Evolutionary conservation across 2,329 filamentous ascomycete species (phyloP), one percentile per base, ranked within the genome.

Genomic region (Aureobasidium sp.): DNA sequence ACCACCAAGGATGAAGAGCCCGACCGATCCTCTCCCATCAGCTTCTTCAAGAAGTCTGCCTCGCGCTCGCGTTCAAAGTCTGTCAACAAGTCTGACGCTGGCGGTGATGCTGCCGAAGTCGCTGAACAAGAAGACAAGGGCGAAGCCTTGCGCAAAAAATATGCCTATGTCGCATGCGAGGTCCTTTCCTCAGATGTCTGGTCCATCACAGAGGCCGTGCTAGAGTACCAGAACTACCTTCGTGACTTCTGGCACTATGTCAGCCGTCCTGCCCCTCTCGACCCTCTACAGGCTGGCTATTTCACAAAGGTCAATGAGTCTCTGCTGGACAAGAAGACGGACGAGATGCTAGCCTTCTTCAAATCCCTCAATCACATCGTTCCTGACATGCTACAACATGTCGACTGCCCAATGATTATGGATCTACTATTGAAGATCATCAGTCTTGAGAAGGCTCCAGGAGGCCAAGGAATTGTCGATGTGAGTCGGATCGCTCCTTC

Each of bases 281-380:
- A 97, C 73, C 89, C 93, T 41, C 82, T 97, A 6, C 93, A 97
- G 76, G 93, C 94, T 21, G 92, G 92, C 70, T 99, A 99, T 74
- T 99, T 99, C 73, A 97, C 93, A 61, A 99, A 97, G 73, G 92
- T 99, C 71, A 97, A 97, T 74, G 94, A 99, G 77, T 89, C 91
- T n/a, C 78, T 99, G 25, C 88, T 99, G 61, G 94, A 97, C 74
- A 95, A 94, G 77, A 97, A 97, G 82, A 97, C 95, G 6, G 90
- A 95, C 70, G 93, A 97, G 66, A 99, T 97, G 93, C 81, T 97
- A 67, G 85, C 87, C 21, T 86, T 99, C 64, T 85, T 99, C 74
- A 95, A 91, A 73, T 87, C 85, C 2, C 77, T 96, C 53, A 88
- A 94, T 37, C 85, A 87, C 59, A 89, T 94, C 44, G 85, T 99